phyloP scores from a whole-genome alignment of 2,329 filamentous ascomycete species.

The Neopestalotiopsis rosae region DNA sequence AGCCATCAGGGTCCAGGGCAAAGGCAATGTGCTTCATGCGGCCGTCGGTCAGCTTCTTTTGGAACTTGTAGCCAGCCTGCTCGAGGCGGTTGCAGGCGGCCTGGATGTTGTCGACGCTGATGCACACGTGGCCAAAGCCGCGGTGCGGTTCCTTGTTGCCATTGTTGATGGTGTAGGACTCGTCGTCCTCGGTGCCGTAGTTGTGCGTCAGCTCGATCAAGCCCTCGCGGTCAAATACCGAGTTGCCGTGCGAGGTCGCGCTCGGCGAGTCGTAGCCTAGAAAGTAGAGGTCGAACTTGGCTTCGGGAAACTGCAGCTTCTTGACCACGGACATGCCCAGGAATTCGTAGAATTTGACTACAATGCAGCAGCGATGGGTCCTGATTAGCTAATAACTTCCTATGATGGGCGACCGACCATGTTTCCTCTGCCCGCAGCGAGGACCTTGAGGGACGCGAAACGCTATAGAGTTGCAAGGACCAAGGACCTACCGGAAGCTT shows the following conservation, averaged over 20 bases:
- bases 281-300: constrained; percentile 96
- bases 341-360: constrained; percentile 91
- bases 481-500: constrained; percentile 66
- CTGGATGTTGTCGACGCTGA: constrained; percentile 84
- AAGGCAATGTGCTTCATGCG: constrained; percentile 90
- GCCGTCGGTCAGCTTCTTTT: constrained; percentile 92
- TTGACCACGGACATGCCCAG: constrained; percentile 86
- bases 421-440: constrained; percentile 6
- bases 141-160: constrained; percentile 90
- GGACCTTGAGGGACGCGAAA: not conserved
- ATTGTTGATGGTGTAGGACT: constrained; percentile 80
- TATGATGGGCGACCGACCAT: not conserved
- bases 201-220: constrained; percentile 85
- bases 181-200: constrained; percentile 88
- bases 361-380: constrained; percentile 12
- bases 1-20: constrained; percentile 84
- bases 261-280: constrained; percentile 82
- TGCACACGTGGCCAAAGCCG: constrained; percentile 85
- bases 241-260: constrained; percentile 74
- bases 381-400: not conserved
- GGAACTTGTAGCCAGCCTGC: constrained; percentile 89
- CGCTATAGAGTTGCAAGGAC: not conserved
- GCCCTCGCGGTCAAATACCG: constrained; percentile 82
- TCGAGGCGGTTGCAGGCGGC: constrained; percentile 89
- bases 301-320: constrained; percentile 81